Percentiles rank a stretch among this genome's conserved stretches.
phyloP scores from a whole-genome alignment of 2,329 filamentous ascomycete species.

The Teratosphaeria viscida region DNA sequence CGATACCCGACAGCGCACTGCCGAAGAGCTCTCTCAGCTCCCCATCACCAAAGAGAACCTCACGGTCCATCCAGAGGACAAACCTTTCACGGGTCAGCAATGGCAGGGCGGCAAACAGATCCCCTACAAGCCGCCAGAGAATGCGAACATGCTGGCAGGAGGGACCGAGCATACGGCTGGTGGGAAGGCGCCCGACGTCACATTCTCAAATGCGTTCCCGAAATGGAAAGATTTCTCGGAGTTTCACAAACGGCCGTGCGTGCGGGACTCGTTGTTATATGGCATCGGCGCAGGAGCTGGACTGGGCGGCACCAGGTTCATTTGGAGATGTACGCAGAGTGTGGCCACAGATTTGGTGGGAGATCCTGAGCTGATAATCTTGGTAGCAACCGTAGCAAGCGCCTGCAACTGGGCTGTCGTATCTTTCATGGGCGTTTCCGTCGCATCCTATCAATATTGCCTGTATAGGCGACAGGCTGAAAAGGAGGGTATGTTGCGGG shows the following conservation, averaged over 20 bases:
- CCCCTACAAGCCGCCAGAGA: constrained; percentile 29
- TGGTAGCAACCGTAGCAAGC: constrained; percentile 43
- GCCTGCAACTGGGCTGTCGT: constrained; percentile 81
- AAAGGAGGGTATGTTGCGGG: constrained; percentile 71
- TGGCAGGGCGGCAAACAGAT: constrained; percentile 20
- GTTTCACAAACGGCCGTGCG: constrained; percentile 72
- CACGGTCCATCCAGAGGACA: constrained; percentile 21
- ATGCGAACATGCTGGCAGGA: constrained; percentile 45
- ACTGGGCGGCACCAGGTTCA: constrained; percentile 60
- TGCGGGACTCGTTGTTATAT: constrained; percentile 68
- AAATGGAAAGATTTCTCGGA: constrained; percentile 57
- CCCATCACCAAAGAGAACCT: constrained; percentile 19
- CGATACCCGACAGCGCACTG: constrained; percentile 31
- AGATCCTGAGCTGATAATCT: not conserved
- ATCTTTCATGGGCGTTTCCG: constrained; percentile 58
- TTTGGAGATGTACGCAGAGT: constrained; percentile 57
- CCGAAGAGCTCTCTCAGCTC: constrained; percentile 12
- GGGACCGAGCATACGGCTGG: constrained; percentile 50
- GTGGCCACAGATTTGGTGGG: not conserved
- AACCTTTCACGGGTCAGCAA: constrained; percentile 25
- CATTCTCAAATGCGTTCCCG: constrained; percentile 49
- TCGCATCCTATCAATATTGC: constrained; percentile 74
- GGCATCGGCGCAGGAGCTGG: constrained; percentile 74
- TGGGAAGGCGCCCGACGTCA: constrained; percentile 50
- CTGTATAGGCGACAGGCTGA: constrained; percentile 64